A percentile compares a stretch with the other conserved stretches of the same genome.
Conservation (phyloP, 768 basidiomycete species). For the Pleurotus cornucopiae region DNA sequence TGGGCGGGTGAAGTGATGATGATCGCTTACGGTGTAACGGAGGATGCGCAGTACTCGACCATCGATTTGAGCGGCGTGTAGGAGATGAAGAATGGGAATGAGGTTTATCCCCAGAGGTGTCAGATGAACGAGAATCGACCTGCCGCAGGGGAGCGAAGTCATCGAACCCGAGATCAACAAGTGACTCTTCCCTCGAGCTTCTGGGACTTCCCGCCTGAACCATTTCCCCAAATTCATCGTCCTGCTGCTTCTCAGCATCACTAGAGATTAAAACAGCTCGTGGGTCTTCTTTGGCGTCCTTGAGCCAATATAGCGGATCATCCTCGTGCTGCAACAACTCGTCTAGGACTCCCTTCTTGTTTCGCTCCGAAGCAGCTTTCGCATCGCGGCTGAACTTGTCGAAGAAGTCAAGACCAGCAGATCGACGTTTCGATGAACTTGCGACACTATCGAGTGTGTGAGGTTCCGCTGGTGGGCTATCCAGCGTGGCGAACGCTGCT, state of each 20-base stretch:
- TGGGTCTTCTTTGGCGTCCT: slow-evolving; percentile 13
- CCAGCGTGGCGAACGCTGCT: slow-evolving; percentile 8
- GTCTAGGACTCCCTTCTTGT: slow-evolving; percentile 50
- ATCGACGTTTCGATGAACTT: neutral
- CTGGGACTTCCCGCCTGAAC: slow-evolving; percentile 12
- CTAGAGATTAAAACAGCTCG: neutral
- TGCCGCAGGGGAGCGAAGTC: neutral
- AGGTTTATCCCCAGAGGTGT: slow-evolving; percentile 7
- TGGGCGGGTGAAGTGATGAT: slow-evolving; percentile 26
- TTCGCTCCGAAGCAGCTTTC: slow-evolving; percentile 47
- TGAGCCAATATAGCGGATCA: slow-evolving; percentile 64
- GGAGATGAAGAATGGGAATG: slow-evolving; percentile 7
- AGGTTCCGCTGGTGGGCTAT: neutral
- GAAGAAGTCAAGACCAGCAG: slow-evolving; percentile 49
- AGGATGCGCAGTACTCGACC: slow-evolving; percentile 16
- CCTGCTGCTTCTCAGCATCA: neutral
- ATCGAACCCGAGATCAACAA: slow-evolving; percentile 32
- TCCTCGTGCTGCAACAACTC: slow-evolving; percentile 66
- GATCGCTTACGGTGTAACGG: slow-evolving; percentile 26
- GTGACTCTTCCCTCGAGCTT: slow-evolving; percentile 15
- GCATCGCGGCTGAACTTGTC: slow-evolving; percentile 57
- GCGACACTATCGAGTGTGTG: neutral
- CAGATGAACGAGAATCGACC: slow-evolving; percentile 20
- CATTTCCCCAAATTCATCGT: slow-evolving; percentile 5
- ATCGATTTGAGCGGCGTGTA: slow-evolving; percentile 14